phyloP scores from a whole-genome alignment of 129 eudicot species.

The Oenanthe sinensis region DNA sequence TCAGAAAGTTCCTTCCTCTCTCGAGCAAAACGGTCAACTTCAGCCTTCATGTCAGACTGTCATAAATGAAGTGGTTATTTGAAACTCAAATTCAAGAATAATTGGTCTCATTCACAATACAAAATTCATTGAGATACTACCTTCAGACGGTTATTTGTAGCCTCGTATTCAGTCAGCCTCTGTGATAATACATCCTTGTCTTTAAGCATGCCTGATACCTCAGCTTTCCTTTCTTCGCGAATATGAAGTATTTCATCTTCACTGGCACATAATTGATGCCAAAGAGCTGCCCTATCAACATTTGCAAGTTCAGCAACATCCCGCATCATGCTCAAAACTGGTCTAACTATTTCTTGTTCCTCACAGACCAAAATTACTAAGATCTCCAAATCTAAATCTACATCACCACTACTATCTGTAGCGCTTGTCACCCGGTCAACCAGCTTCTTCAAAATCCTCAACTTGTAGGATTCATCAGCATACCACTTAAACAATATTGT shows the following conservation, averaged over 20 bases:
- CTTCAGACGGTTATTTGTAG: conserved; percentile 76
- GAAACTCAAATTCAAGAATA: not conserved
- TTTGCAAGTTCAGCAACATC: conserved; percentile 97
- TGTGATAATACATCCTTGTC: conserved; percentile 69
- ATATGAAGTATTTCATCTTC: conserved; percentile 81
- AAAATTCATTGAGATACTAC: conserved; percentile 28
- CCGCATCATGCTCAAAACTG: conserved; percentile 92
- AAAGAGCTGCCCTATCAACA: conserved; percentile 96
- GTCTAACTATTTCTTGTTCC: conserved; percentile 83
- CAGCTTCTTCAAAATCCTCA: conserved; percentile 78
- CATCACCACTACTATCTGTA: conserved; percentile 51
- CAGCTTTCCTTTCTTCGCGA: conserved; percentile 77
- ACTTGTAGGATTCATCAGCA: conserved; percentile 83
- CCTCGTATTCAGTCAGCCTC: conserved; percentile 72
- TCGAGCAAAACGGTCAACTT: conserved; percentile 74
- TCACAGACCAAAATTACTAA: conserved; percentile 61
- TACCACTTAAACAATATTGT: conserved; percentile 79
- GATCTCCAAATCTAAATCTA: conserved; percentile 81
- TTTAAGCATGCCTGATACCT: conserved; percentile 46
- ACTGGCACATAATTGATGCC: conserved; percentile 94
- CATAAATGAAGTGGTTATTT: conserved; percentile 16
- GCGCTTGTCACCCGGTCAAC: conserved; percentile 71
- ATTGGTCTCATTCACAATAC: conserved; percentile 1
- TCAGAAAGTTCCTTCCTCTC: conserved; percentile 79
- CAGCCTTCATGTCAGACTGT: conserved; percentile 86